phyloP scores from a whole-genome alignment of 108 stramenopile species.

The Epithemia pelagica region DNA sequence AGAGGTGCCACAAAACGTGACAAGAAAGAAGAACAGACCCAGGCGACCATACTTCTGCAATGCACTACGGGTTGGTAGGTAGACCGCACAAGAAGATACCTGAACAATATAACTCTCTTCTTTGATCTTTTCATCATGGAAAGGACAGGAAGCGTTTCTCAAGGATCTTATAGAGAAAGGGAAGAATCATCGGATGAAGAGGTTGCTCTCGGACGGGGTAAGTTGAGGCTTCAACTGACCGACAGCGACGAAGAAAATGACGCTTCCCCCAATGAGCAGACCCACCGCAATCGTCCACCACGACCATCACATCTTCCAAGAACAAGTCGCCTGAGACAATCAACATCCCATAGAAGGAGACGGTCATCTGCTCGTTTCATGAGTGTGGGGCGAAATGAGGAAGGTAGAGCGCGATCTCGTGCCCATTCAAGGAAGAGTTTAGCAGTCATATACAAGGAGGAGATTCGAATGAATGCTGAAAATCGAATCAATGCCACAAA shows the following conservation, averaged over 20 bases:
- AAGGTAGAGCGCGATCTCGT: not conserved
- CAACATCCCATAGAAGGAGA: not conserved
- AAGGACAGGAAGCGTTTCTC: too few species aligned
- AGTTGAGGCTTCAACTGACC: not conserved
- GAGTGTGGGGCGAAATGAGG: not conserved
- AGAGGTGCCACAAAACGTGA: too few species aligned
- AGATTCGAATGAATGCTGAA: conserved; percentile 90
- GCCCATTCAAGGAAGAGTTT: not conserved
- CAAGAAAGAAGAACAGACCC: too few species aligned
- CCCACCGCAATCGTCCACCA: not conserved
- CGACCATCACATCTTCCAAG: not conserved
- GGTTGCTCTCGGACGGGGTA: not conserved
- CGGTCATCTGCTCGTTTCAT: not conserved
- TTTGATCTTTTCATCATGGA: too few species aligned
- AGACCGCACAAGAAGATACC: too few species aligned
- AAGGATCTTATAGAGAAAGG: too few species aligned
- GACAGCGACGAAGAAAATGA: not conserved
- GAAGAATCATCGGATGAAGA: conserved; percentile 1
- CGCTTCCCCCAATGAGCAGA: not conserved
- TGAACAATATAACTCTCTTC: too few species aligned
- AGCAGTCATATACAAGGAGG: conserved; percentile 54
- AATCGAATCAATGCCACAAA: conserved; percentile 95
- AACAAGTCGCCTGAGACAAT: not conserved
- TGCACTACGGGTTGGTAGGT: too few species aligned
- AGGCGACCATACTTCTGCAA: too few species aligned